These are phyloP conservation scores for Nevesoporus exiguus DNA, from an alignment of 768 basidiomycete species.

Conservation along the genomic window DNA sequence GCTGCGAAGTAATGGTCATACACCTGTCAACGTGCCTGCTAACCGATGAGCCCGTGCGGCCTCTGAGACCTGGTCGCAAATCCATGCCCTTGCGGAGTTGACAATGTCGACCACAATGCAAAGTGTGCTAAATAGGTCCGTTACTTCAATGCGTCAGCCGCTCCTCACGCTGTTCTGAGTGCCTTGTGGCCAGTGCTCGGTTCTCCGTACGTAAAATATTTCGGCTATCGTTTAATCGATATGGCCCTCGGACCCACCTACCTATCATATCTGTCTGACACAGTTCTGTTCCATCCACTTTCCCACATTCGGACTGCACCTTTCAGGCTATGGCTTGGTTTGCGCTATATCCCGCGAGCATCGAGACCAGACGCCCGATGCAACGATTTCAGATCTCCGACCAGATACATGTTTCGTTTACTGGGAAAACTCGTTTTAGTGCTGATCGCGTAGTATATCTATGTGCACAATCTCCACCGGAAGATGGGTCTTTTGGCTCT, in stretches of 20 bases:
- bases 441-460: slow-evolving; percentile 41
- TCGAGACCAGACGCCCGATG: slow-evolving; percentile 36
- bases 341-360: slow-evolving; percentile 36
- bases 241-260: slow-evolving; percentile 37
- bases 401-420: slow-evolving; percentile 35
- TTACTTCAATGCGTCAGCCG: slow-evolving; percentile 25
- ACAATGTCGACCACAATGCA: slow-evolving; percentile 32
- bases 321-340: slow-evolving; percentile 35
- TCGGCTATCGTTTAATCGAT: slow-evolving; percentile 38
- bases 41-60: slow-evolving; percentile 14
- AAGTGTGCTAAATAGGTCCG: slow-evolving; percentile 33
- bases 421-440: slow-evolving; percentile 36
- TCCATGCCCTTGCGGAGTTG: slow-evolving; percentile 24
- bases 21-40: slow-evolving; percentile 21
- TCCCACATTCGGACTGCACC: slow-evolving; percentile 32
- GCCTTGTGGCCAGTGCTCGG: slow-evolving; percentile 32
- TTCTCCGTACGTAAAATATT: slow-evolving; percentile 33
- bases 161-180: slow-evolving; percentile 30
- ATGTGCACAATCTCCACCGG: slow-evolving; percentile 38
- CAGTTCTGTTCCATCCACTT: slow-evolving; percentile 27
- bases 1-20: slow-evolving; percentile 23
- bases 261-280: slow-evolving; percentile 32
- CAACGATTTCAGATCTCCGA: slow-evolving; percentile 37
- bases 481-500: slow-evolving; percentile 24
- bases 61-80: slow-evolving; percentile 31